These are phyloP conservation scores for Barnettozyma hawaiiensis DNA, from an alignment of 1,139 yeast genomes.

Conservation along the genomic window DNA sequence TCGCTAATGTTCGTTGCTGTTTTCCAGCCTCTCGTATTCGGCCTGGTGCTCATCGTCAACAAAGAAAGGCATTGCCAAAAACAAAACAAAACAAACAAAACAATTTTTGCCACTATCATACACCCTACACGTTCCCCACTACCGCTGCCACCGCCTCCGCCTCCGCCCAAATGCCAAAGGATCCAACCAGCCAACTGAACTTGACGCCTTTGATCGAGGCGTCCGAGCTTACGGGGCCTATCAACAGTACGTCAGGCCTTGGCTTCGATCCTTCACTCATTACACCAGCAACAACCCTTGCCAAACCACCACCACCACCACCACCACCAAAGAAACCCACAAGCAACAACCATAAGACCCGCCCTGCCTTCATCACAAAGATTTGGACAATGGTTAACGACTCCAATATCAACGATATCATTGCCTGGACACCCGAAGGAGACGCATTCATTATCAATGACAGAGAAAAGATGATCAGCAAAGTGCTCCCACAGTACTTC, in stretches of 20 bases:
- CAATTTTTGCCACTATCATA: not conserved
- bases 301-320: too few relatives aligned
- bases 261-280: not conserved
- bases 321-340: not conserved
- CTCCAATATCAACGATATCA: slow-evolving; percentile 56
- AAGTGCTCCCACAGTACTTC: slow-evolving; percentile 81
- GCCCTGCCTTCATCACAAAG: slow-evolving; percentile 88
- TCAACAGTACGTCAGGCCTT: not conserved
- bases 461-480: slow-evolving; percentile 80
- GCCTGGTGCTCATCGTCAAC: too few relatives aligned
- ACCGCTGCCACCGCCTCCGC: too few relatives aligned
- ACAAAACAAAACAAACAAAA: not conserved
- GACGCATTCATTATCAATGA: slow-evolving; percentile 77
- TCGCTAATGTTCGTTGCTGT: not conserved
- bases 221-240: not conserved
- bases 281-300: not conserved
- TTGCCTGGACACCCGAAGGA: slow-evolving; percentile 85
- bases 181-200: not conserved
- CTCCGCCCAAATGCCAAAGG: not conserved
- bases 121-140: not conserved
- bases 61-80: not conserved
- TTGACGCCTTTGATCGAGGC: not conserved
- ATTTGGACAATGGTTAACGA: slow-evolving; percentile 96
- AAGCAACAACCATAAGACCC: slow-evolving; percentile 11
- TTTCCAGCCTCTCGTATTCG: not conserved